Evolutionary conservation across 306 rosid species (phyloP).

Genomic region (Crotalaria pallida): DNA sequence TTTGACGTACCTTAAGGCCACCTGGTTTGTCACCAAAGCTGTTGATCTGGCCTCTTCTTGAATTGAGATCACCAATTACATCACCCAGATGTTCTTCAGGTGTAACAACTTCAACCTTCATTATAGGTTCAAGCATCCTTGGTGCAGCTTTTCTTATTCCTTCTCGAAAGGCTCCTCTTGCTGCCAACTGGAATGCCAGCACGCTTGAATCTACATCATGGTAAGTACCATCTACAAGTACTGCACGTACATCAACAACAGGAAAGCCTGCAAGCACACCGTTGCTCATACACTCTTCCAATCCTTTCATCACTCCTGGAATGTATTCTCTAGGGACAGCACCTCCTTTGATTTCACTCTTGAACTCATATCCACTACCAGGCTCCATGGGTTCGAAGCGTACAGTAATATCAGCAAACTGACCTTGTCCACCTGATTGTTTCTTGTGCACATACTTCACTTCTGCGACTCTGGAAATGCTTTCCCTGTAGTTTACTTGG

Average conservation of each 20-base stretch:
- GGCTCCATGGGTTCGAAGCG: conserved; percentile 92
- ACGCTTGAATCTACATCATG: conserved; percentile 98
- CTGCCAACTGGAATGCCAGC: conserved; percentile 93
- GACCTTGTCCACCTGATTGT: conserved; percentile 98
- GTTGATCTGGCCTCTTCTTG: conserved; percentile 98
- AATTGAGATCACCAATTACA: conserved; percentile 96
- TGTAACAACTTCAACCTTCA: conserved; percentile 95
- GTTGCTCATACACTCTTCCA: conserved; percentile 92
- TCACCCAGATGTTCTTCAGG: conserved; percentile 97
- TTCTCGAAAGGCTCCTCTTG: conserved; percentile 92
- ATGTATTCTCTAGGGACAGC: conserved; percentile 86
- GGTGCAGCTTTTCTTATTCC: conserved; percentile 83
- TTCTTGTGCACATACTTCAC: conserved; percentile 91
- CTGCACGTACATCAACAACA: conserved; percentile 85
- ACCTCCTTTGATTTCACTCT: conserved; percentile 99
- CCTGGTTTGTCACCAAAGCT: conserved; percentile 94
- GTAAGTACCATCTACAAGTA: conserved; percentile 77
- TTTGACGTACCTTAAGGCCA: conserved; percentile 74
- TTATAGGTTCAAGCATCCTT: conserved; percentile 88
- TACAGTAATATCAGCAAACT: conserved; percentile 85
- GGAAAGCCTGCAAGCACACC: conserved; percentile 98
- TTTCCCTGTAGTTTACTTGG: conserved; percentile 96
- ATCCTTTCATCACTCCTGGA: conserved; percentile 97
- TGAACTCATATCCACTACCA: conserved; percentile 87
- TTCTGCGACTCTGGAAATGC: conserved; percentile 69